phyloP scores from a whole-genome alignment of 1,284 basidiomycete species.

The Golubevia sp. region DNA sequence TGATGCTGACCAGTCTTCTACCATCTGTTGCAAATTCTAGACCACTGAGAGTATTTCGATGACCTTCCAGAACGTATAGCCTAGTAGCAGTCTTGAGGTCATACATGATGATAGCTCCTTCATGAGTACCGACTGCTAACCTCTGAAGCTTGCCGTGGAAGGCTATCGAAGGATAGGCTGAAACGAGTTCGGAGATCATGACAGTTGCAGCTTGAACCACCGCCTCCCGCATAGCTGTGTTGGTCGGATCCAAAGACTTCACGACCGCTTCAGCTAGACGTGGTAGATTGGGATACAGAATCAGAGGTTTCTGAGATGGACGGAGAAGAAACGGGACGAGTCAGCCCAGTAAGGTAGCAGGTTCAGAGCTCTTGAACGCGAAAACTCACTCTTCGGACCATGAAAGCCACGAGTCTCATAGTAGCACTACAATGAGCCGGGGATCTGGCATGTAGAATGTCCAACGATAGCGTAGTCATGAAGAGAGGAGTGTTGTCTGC shows the following conservation, averaged over 20 bases:
- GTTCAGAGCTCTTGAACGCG: neutral
- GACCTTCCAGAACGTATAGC: constrained; percentile 90
- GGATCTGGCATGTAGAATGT: constrained; percentile 80
- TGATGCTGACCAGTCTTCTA: constrained; percentile 81
- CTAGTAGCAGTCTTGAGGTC: constrained; percentile 94
- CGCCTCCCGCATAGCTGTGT: constrained; percentile 79
- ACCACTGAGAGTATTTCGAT: constrained; percentile 60
- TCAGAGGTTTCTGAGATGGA: constrained; percentile 73
- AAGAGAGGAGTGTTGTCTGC: constrained; percentile 83
- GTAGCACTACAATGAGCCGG: constrained; percentile 82
- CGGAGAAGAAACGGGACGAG: neutral
- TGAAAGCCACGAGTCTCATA: constrained; percentile 89
- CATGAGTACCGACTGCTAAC: constrained; percentile 88
- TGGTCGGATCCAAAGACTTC: constrained; percentile 91
- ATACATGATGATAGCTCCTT: constrained; percentile 84
- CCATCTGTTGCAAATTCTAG: constrained; percentile 84
- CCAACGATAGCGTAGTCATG: constrained; percentile 90
- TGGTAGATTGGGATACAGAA: constrained; percentile 83
- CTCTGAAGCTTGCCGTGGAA: constrained; percentile 85
- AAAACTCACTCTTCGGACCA: constrained; percentile 78
- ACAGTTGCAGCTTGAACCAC: constrained; percentile 89
- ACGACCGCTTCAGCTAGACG: constrained; percentile 92
- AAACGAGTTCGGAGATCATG: constrained; percentile 78
- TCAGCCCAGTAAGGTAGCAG: neutral
- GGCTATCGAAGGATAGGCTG: constrained; percentile 82